These are phyloP conservation scores for Penicillium silybi DNA, from an alignment of 495 filamentous ascomycete species.

Conservation along the genomic window DNA sequence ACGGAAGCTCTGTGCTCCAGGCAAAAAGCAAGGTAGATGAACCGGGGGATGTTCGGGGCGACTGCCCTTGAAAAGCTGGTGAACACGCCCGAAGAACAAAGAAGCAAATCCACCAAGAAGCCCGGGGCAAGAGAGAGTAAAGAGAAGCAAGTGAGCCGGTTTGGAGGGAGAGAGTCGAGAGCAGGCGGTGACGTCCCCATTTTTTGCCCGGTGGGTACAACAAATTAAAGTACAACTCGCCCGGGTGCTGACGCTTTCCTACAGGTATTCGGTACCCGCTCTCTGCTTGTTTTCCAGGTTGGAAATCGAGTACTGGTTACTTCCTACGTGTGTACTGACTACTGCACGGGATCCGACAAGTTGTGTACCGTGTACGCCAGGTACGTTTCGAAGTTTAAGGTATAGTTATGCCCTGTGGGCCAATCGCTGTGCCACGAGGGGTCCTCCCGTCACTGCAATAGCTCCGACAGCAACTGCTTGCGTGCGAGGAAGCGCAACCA, in stretches of 20 bases:
- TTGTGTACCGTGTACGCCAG: not conserved
- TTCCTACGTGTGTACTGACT: not conserved
- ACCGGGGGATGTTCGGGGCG: not conserved
- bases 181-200: slow-evolving; percentile 34
- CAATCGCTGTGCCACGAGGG: slow-evolving; percentile 32
- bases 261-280: not conserved
- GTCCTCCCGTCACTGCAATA: slow-evolving; percentile 12
- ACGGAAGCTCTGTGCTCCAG: slow-evolving; percentile 1
- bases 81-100: not conserved
- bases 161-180: slow-evolving; percentile 1
- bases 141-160: not conserved
- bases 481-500: slow-evolving; percentile 44
- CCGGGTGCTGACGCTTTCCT: not conserved
- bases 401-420: slow-evolving; percentile 9
- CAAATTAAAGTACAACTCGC: not conserved
- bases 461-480: slow-evolving; percentile 33
- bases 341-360: not conserved
- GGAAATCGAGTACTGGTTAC: too few species aligned
- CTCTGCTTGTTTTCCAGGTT: not conserved
- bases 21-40: not conserved
- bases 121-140: not conserved
- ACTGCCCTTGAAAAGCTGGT: not conserved
- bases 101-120: not conserved
- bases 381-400: not conserved
- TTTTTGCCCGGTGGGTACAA: slow-evolving; percentile 15